These are phyloP conservation scores for Chlamydomonas eustigma DNA, from an alignment of 139 green algal species.

Conservation along the genomic window DNA sequence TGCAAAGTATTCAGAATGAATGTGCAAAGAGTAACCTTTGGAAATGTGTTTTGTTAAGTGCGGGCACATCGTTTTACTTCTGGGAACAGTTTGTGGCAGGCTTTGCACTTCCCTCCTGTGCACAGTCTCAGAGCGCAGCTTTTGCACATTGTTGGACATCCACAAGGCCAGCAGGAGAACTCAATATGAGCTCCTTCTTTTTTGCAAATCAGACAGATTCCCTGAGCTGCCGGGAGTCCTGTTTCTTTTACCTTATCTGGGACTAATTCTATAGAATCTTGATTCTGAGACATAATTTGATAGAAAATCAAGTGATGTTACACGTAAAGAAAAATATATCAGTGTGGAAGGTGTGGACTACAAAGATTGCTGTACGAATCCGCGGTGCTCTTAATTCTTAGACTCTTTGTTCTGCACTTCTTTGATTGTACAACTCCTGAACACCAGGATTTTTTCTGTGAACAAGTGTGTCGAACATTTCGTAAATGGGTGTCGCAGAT, in stretches of 20 bases:
- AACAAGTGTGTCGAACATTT: too few species aligned
- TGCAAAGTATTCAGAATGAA: not conserved
- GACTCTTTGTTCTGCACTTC: too few species aligned
- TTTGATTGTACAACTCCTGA: too few species aligned
- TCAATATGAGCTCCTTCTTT: not conserved
- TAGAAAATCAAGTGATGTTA: too few species aligned
- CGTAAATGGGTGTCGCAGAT: too few species aligned
- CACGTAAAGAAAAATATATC: too few species aligned
- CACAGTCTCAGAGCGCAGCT: not conserved
- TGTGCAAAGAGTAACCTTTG: not conserved
- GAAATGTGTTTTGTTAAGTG: not conserved
- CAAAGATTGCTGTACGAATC: too few species aligned
- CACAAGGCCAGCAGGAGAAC: not conserved
- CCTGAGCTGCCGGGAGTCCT: not conserved
- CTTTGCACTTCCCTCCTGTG: not conserved
- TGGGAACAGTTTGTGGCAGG: not conserved
- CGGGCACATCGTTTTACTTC: not conserved
- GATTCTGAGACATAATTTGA: too few species aligned
- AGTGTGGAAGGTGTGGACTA: too few species aligned
- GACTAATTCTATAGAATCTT: too few species aligned
- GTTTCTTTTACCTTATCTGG: not conserved
- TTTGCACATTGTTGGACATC: not conserved
- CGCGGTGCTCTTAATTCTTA: too few species aligned
- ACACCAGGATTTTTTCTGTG: too few species aligned
- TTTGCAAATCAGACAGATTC: not conserved